A percentile compares a stretch with the other conserved stretches of the same genome.
Conservation (phyloP, 2,329 filamentous ascomycete species). For the Juglanconis juglandina region DNA sequence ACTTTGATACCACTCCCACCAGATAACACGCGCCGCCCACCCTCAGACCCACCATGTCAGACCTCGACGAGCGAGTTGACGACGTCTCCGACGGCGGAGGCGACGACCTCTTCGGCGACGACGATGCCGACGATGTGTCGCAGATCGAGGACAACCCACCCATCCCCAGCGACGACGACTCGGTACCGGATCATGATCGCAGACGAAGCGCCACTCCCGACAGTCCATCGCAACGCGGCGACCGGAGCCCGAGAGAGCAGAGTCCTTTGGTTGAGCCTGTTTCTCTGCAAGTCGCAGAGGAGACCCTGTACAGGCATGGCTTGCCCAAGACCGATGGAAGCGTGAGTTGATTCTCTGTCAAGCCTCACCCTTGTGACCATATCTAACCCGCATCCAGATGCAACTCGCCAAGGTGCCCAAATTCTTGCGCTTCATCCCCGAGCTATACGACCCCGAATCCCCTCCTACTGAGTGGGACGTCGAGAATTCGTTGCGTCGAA, state of each 20-base stretch:
- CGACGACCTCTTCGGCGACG: constrained; percentile 62
- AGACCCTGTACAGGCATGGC: constrained; percentile 65
- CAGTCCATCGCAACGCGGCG: constrained; percentile 6
- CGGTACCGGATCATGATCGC: constrained; percentile 42
- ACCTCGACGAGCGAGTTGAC: constrained; percentile 50
- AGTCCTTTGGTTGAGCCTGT: not conserved
- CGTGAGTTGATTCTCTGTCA: constrained; percentile 41
- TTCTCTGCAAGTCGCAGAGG: constrained; percentile 30
- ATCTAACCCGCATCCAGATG: constrained; percentile 44
- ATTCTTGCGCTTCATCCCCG: constrained; percentile 68
- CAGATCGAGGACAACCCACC: constrained; percentile 17
- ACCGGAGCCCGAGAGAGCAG: constrained; percentile 34
- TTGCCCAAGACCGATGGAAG: constrained; percentile 69
- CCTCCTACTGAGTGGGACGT: constrained; percentile 55
- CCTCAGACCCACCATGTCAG: constrained; percentile 43
- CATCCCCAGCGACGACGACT: constrained; percentile 53
- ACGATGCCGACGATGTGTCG: constrained; percentile 58
- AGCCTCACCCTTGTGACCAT: not conserved
- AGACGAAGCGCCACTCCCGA: not conserved
- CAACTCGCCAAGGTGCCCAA: constrained; percentile 68
- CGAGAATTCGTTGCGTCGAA: constrained; percentile 49
- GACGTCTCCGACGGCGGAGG: constrained; percentile 50
- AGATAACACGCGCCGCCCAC: not conserved
- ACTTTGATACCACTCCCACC: not conserved
- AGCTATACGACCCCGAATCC: constrained; percentile 65